These are phyloP conservation scores for Exophiala lecanii-corni DNA, from an alignment of 2,329 filamentous ascomycete genomes.

Conservation along the genomic window DNA sequence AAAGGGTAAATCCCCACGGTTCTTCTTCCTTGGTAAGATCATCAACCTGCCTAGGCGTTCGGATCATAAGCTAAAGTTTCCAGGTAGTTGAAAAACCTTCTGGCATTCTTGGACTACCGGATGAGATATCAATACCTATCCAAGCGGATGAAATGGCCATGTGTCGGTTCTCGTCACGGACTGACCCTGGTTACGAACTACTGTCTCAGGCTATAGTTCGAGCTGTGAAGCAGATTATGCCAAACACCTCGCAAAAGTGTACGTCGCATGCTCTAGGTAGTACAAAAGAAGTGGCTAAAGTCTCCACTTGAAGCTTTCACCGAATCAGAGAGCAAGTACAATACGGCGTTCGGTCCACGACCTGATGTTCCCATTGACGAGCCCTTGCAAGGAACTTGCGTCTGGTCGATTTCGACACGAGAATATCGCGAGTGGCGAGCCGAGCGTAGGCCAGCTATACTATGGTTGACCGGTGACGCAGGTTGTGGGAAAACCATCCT, in stretches of 20 bases:
- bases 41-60: constrained; percentile 6
- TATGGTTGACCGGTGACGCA: constrained; percentile 15
- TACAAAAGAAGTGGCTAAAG: constrained; percentile 8
- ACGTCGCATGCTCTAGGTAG: constrained; percentile 7
- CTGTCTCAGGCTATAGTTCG: constrained; percentile 5
- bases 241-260: constrained; percentile 6
- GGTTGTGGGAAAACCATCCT: constrained; percentile 14
- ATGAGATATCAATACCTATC: constrained; percentile 12
- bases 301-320: constrained; percentile 9
- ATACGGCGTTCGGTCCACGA: constrained; percentile 3
- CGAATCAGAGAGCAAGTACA: constrained; percentile 10
- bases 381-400: constrained; percentile 10
- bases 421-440: constrained; percentile 7
- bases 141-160: constrained; percentile 17
- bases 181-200: constrained; percentile 8
- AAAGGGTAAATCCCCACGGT: constrained; percentile 13
- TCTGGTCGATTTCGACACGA: constrained; percentile 6
- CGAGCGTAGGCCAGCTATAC: constrained; percentile 3
- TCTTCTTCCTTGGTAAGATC: constrained; percentile 10
- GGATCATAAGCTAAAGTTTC: constrained; percentile 1
- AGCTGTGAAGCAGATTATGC: constrained; percentile 9
- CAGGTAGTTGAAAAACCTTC: constrained; percentile 13
- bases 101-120: constrained; percentile 5
- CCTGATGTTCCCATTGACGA: constrained; percentile 9
- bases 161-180: constrained; percentile 15